Conservation (phyloP, 345 rosid genomes). For the Pistacia atlantica region DNA sequence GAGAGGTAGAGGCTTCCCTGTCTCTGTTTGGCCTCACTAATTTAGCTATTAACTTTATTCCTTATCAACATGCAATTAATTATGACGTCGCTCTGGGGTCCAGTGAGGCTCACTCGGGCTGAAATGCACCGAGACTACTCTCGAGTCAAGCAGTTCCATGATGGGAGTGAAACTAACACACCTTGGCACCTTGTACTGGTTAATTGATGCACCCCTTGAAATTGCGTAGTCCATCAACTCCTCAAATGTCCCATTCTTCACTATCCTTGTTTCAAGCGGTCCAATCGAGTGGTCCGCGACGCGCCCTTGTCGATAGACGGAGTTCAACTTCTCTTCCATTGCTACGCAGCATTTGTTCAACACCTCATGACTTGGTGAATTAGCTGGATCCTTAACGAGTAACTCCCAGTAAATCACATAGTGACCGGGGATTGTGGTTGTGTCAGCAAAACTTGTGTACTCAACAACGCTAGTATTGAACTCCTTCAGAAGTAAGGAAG, state of each 20-base stretch:
- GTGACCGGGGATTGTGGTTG: conserved; percentile 71
- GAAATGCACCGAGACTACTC: conserved; percentile 70
- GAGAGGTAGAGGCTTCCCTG: not conserved
- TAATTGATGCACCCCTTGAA: conserved; percentile 87
- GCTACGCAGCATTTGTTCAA: conserved; percentile 64
- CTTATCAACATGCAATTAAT: conserved; percentile 7
- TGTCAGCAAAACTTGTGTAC: conserved; percentile 85
- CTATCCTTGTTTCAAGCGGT: conserved; percentile 83
- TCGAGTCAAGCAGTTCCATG: conserved; percentile 70
- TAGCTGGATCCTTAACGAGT: conserved; percentile 39
- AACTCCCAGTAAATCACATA: conserved; percentile 93
- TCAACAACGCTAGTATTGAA: conserved; percentile 68
- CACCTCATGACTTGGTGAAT: conserved; percentile 45
- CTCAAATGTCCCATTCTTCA: conserved; percentile 79
- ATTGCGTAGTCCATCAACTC: conserved; percentile 94
- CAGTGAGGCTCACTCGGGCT: conserved; percentile 77
- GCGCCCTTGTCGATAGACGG: conserved; percentile 84
- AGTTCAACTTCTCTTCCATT: conserved; percentile 80
- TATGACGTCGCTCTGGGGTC: conserved; percentile 52
- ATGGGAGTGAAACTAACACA: conserved; percentile 84
- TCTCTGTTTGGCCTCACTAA: not conserved
- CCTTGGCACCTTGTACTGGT: conserved; percentile 86
- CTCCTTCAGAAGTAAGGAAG: conserved; percentile 46
- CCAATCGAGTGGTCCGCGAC: conserved; percentile 86
- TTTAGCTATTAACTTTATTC: not conserved